Evolutionary conservation across 768 basidiomycete species (phyloP), one percentile per base, ranked within the genome.

Genomic region (Suillus variegatus): DNA sequence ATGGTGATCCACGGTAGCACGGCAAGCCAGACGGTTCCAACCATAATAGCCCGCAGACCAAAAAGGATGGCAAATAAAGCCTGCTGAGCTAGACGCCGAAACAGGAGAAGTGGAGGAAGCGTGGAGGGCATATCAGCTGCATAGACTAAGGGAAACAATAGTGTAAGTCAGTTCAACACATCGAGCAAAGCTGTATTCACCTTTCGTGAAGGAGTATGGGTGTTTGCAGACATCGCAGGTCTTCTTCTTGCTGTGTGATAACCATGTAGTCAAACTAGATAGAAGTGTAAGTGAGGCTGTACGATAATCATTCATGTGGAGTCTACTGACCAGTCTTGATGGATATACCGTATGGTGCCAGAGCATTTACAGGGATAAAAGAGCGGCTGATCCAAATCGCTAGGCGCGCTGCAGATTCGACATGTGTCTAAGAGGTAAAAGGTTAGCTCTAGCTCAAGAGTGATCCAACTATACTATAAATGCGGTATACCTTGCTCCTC

Each of bases 301-400:
- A 41, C 22, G 49, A 32, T 43, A 67, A n/a, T 18, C 1, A 60
- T 38, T 22, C 8, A n/a, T 9, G 35, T 47, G 56, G 36, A 25
- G 56, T 46, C 22, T 22, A 77, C 88, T 73, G 68, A 94, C 94
- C 96, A 99, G 74, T 96, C 95, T 74, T 98, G 94, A 78, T 99
- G 97, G 32, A 99, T 96, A 72, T 95, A 96, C 62, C 93, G 86
- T 66, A 98, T 97, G 5, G 94, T 96, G n/a, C 96, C 96, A 6
- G 95, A 94, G 75, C 96, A 98, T 82, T 95, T 97, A 80, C 96
- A 98, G 6, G 96, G 96, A 78, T 97, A 87, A 74, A 95, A 97
- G 62, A 97, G 86, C 10, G 95, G 96, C 67, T 94, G 91, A 69
- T 89, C 92, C 25, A 86, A 86, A 75, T 97, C 95, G 40, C 88